These are phyloP conservation scores for Sporothrix brasiliensis DNA, from an alignment of 2,329 filamentous ascomycete genomes.

Conservation along the genomic window DNA sequence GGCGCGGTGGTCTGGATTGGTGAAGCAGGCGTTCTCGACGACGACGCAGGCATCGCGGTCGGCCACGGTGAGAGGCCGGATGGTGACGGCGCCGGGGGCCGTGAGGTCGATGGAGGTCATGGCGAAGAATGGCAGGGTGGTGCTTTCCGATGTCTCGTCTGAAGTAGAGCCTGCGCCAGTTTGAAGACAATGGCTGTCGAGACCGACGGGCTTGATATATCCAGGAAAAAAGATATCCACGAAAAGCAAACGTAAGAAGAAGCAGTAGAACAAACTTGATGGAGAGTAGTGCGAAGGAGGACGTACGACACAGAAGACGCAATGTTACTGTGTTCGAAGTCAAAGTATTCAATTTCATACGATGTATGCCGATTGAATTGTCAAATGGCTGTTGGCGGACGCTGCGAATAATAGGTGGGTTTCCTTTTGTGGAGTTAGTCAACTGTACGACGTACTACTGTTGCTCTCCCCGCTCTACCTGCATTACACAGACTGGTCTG, in stretches of 20 bases:
- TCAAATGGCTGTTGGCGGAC: not conserved
- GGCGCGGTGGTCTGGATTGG: constrained; percentile 53
- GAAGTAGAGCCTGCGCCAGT: too few species aligned
- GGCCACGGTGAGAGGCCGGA: constrained; percentile 69
- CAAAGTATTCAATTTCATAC: not conserved
- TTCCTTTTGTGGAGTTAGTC: constrained; percentile 17
- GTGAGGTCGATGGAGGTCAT: constrained; percentile 25
- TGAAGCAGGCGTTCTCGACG: constrained; percentile 59
- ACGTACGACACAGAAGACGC: not conserved
- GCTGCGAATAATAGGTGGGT: not conserved
- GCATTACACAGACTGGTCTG: not conserved
- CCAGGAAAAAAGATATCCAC: not conserved
- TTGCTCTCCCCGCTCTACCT: not conserved
- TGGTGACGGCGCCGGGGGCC: constrained; percentile 48
- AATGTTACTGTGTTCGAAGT: not conserved
- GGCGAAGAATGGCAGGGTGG: not conserved
- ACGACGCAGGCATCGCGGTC: constrained; percentile 64
- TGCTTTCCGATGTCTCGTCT: not conserved
- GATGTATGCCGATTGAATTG: not conserved
- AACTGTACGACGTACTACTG: not conserved
- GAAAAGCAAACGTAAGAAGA: not conserved
- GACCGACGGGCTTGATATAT: not conserved
- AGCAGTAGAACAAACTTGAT: not conserved
- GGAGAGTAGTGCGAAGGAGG: not conserved
- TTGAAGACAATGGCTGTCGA: not conserved